Conservation (phyloP, 768 basidiomycete species). For the Boletus speciosus region DNA sequence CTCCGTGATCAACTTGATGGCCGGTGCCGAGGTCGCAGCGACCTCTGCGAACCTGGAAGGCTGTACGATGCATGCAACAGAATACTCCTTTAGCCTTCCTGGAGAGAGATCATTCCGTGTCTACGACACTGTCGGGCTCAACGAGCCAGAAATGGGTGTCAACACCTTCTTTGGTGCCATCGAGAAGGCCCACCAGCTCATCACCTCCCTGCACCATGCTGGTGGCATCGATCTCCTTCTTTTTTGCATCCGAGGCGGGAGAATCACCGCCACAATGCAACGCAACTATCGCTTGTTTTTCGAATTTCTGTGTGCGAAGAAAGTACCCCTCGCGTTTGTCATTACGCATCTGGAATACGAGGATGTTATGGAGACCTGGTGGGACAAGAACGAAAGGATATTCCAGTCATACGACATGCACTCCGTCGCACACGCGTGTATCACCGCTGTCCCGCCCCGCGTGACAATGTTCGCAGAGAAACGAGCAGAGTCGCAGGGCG, state of each 20-base stretch:
- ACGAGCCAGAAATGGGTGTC: constrained; percentile 6
- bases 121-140: constrained; percentile 8
- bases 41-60: neutral
- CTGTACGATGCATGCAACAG: neutral
- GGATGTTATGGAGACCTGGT: constrained; percentile 6
- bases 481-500: neutral
- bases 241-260: constrained; percentile 1
- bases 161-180: neutral
- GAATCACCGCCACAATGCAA: constrained; percentile 3
- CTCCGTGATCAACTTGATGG: constrained; percentile 8
- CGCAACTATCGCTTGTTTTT: constrained; percentile 7
- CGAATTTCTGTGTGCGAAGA: constrained; percentile 6
- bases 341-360: constrained; percentile 1
- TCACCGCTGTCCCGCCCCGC: neutral
- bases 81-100: neutral
- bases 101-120: neutral
- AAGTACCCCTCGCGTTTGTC: constrained; percentile 5
- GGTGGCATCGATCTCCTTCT: constrained; percentile 11
- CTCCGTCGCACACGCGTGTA: constrained; percentile 2
- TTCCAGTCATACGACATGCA: neutral
- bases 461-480: neutral
- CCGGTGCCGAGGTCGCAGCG: neutral
- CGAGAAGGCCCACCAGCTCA: constrained; percentile 5
- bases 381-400: neutral
- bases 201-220: neutral